Base-by-base conservation (phyloP, 176 grass and related monocot species). In the Leersia perrieri region DNA sequence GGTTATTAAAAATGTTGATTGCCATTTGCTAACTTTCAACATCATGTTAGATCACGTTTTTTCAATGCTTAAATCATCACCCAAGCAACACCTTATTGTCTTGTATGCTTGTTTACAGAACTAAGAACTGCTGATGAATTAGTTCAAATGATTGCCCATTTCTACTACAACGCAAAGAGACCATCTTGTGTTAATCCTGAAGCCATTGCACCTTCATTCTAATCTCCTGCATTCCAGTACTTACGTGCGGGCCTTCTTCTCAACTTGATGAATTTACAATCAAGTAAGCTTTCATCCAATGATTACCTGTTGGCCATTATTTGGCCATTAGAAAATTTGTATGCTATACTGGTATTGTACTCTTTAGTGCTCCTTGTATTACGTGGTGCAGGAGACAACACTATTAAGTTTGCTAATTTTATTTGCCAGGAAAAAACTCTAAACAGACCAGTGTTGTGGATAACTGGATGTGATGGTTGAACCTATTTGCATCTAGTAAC, bases 111-210 rank as follows among this genome's bases (percentile, higher is more conserved):
- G 65, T 61, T 72, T 55, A 64, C 78, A 95, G 92, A 91, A 58
- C 79, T 95, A 77, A 93, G 92, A 82, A 87, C 84, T 1, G 53
- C 88, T 42, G 90, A 99, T 45, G 89, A 94, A 38, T 45, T 92
- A 70, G 87, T 92, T 40, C 87, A 85, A 80, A 92, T 89, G 89
- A 92, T 89, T 40, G 83, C 89, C 22, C 87, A 89, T 92, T 95
- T 99, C 44, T 95, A 99, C 79, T 95, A 99, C 73, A 99, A 99
- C 62, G 96, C 92, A 82, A 99, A 91, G 80, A 90, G 86, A 75
- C 96, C 96, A 76, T 75, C 79, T 5, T 99, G 81, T n/a, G 73
- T 99, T 58, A 85, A 98, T 85, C 65, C 95, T 29, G 71, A 87
- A 79, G 78, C 66, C 13, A 32, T 89, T 80, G 80, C 87, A 78